Conservation (phyloP, 306 rosid species). For the Carpinus fangiana region DNA sequence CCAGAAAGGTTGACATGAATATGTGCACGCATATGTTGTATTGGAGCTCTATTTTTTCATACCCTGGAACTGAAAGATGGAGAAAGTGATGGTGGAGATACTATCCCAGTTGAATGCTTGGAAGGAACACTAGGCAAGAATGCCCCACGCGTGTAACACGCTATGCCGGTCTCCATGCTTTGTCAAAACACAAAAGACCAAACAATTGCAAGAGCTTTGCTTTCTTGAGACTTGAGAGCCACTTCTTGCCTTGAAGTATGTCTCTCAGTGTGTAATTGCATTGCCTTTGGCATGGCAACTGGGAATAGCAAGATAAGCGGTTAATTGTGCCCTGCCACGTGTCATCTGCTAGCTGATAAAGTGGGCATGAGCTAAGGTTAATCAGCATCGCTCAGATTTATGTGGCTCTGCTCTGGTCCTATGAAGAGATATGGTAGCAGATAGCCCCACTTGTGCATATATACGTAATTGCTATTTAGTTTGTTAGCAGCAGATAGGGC, state of each 20-base stretch:
- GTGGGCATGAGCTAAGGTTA: constrained; percentile 30
- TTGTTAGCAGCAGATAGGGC: neutral
- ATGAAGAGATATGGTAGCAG: constrained; percentile 53
- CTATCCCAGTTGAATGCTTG: constrained; percentile 45
- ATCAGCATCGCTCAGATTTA: constrained; percentile 51
- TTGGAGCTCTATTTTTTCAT: constrained; percentile 7
- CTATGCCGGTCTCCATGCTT: constrained; percentile 75
- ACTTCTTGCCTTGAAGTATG: neutral
- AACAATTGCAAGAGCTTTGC: neutral
- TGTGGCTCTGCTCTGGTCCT: constrained; percentile 61
- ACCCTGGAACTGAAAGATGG: constrained; percentile 69
- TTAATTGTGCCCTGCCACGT: constrained; percentile 42
- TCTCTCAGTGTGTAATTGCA: constrained; percentile 25
- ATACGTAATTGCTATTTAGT: neutral
- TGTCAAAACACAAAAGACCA: neutral
- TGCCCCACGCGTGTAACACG: constrained; percentile 61
- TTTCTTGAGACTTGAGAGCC: neutral
- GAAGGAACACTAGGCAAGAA: constrained; percentile 58
- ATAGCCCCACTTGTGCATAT: constrained; percentile 23
- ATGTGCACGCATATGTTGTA: neutral
- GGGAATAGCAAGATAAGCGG: constrained; percentile 53
- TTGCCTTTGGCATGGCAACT: constrained; percentile 17
- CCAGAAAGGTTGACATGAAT: neutral
- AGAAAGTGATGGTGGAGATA: constrained; percentile 56
- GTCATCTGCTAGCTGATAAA: constrained; percentile 40